These are phyloP conservation scores for Crithidia sp. DNA, from an alignment of 208 protist species.

Conservation along the genomic window DNA sequence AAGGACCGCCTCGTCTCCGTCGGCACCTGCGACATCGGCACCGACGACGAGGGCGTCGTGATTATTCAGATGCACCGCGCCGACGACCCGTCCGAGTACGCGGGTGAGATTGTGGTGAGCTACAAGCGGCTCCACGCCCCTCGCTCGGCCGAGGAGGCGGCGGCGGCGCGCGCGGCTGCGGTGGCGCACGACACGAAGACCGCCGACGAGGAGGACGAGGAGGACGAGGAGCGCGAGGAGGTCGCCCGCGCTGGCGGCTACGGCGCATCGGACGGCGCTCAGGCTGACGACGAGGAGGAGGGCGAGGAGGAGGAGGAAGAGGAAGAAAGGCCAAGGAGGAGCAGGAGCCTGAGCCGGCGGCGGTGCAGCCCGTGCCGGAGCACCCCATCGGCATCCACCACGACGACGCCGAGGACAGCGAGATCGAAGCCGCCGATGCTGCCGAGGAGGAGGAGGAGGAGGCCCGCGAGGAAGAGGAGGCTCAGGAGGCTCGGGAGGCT, in stretches of 20 bases:
- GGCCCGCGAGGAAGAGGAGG: conserved; percentile 13
- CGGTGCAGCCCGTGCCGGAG: conserved; percentile 8
- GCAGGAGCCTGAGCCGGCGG: conserved; percentile 7
- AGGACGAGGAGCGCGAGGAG: conserved; percentile 32
- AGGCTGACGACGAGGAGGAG: conserved; percentile 18
- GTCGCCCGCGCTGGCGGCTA: conserved; percentile 5
- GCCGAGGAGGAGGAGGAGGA: not conserved
- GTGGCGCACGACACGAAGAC: conserved; percentile 2
- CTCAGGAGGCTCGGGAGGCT: conserved; percentile 14
- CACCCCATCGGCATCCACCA: conserved; percentile 22
- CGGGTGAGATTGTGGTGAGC: conserved; percentile 77
- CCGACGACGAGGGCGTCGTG: conserved; percentile 50
- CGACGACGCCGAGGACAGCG: conserved; percentile 12
- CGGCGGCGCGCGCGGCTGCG: conserved; percentile 1
- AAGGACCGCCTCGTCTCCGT: conserved; percentile 58
- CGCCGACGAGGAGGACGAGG: conserved; percentile 35
- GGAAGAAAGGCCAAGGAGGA: conserved; percentile 17
- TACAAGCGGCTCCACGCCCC: conserved; percentile 74
- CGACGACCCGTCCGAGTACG: conserved; percentile 46
- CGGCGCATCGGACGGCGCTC: conserved; percentile 1
- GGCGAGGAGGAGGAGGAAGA: conserved; percentile 22
- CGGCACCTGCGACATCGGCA: conserved; percentile 42
- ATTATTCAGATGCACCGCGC: conserved; percentile 67
- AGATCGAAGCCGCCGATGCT: not conserved
- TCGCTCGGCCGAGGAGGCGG: conserved; percentile 6